A percentile compares a stretch with the other conserved stretches of the same genome.
These are phyloP conservation scores for Vitis cinerea DNA, from an alignment of 164 flowering plant species.

Conservation along the genomic window DNA sequence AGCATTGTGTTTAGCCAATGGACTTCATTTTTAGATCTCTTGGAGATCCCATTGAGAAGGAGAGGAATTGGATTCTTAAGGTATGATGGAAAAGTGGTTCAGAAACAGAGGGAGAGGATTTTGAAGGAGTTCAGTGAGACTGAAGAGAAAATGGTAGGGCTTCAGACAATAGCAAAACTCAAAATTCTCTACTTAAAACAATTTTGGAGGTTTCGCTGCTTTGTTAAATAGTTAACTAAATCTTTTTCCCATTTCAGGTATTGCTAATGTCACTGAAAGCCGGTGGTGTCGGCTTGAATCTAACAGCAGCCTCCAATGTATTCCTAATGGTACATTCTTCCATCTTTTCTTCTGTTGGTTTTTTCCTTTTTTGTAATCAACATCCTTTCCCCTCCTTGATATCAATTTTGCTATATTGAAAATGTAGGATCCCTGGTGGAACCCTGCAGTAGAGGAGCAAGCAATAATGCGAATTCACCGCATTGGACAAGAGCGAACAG, in stretches of 20 bases:
- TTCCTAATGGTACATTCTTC: slow-evolving; percentile 59
- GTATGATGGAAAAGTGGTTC: slow-evolving; percentile 65
- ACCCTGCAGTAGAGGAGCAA: slow-evolving; percentile 94
- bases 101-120: slow-evolving; percentile 62
- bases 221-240: background rate
- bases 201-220: background rate
- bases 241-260: slow-evolving; percentile 41
- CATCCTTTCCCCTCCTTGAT: background rate
- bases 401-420: background rate
- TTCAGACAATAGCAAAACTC: background rate
- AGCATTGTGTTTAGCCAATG: slow-evolving; percentile 84
- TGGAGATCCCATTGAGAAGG: slow-evolving; percentile 59
- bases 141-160: slow-evolving; percentile 50
- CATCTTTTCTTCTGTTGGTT: background rate
- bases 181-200: background rate
- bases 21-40: slow-evolving; percentile 81
- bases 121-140: slow-evolving; percentile 65
- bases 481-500: slow-evolving; percentile 72
- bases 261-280: slow-evolving; percentile 76
- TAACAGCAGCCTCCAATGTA: slow-evolving; percentile 83
- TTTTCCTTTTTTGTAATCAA: background rate
- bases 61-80: slow-evolving; percentile 58
- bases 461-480: slow-evolving; percentile 89
- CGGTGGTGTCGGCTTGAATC: slow-evolving; percentile 82
- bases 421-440: slow-evolving; percentile 93